Evolutionary conservation across 2,329 filamentous ascomycete genomes (phyloP).

Genomic region (Curvularia eragrostidis): DNA sequence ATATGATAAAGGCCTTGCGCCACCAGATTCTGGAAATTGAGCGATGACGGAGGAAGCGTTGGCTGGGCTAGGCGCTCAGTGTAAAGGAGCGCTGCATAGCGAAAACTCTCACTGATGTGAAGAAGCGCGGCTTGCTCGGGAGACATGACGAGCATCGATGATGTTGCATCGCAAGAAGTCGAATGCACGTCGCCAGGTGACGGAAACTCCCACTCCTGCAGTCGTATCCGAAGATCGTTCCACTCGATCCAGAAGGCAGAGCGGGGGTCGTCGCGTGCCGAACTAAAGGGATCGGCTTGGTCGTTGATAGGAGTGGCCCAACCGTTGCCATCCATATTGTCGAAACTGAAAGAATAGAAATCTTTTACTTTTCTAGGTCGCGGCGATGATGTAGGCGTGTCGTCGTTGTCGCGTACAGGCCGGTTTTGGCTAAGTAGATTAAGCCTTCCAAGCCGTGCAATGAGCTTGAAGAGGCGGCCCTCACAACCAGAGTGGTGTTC

Average conservation of each 20-base stretch:
- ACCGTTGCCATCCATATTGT: constrained; percentile 71
- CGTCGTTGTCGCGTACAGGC: constrained; percentile 51
- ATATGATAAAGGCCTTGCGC: constrained; percentile 84
- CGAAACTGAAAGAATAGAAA: constrained; percentile 61
- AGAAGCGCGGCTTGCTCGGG: constrained; percentile 74
- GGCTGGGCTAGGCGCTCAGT: constrained; percentile 86
- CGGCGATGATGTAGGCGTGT: constrained; percentile 44
- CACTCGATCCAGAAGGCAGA: constrained; percentile 82
- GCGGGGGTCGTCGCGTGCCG: constrained; percentile 61
- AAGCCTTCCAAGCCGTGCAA: constrained; percentile 81
- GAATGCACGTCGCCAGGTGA: constrained; percentile 38
- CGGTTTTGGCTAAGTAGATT: constrained; percentile 80
- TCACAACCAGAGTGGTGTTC: constrained; percentile 92
- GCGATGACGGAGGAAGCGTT: constrained; percentile 72
- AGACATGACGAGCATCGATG: constrained; percentile 35
- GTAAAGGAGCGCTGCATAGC: constrained; percentile 87
- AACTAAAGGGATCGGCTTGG: constrained; percentile 49
- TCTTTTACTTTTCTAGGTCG: constrained; percentile 50
- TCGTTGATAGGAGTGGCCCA: constrained; percentile 67
- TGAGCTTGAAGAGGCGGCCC: constrained; percentile 81
- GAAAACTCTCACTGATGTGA: constrained; percentile 88
- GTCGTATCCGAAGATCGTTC: constrained; percentile 76
- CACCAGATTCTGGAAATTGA: constrained; percentile 83
- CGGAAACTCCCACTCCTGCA: constrained; percentile 80
- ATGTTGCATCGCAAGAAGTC: constrained; percentile 33